Percentiles rank a stretch among this genome's conserved stretches.
Conservation (phyloP, 1,139 yeast genomes). For the Suhomyces wounanorum region DNA sequence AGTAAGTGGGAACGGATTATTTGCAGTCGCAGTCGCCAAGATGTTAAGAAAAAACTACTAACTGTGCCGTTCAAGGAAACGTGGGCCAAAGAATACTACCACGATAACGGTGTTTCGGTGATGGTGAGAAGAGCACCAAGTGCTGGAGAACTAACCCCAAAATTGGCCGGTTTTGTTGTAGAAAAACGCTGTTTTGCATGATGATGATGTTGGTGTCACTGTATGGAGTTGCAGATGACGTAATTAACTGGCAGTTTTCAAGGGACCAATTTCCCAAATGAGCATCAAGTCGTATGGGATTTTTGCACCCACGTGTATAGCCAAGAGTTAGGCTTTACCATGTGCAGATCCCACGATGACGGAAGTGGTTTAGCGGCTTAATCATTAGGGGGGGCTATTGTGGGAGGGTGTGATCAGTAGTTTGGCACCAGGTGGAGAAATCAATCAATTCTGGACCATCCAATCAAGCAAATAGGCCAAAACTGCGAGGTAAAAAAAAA, state of each 20-base stretch:
- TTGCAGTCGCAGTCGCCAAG: constrained; percentile 9
- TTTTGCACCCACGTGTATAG: constrained; percentile 7
- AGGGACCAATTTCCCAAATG: not conserved
- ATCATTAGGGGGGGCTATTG: not conserved
- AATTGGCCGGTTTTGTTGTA: too few species aligned
- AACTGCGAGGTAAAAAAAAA: too few species aligned
- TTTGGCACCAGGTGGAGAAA: too few species aligned
- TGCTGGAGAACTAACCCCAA: too few species aligned
- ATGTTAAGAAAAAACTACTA: constrained; percentile 4
- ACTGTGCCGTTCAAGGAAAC: constrained; percentile 4
- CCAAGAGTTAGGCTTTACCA: not conserved
- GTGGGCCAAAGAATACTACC: not conserved
- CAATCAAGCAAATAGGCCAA: too few species aligned
- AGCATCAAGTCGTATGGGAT: not conserved
- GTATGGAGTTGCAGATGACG: not conserved
- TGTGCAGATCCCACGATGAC: not conserved
- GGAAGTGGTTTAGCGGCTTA: not conserved
- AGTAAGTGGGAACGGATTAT: not conserved
- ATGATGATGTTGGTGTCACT: too few species aligned
- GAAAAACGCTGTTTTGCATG: too few species aligned
- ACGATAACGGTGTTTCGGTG: not conserved
- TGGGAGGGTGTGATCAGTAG: not conserved
- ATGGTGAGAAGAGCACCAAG: not conserved
- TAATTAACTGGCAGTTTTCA: not conserved
- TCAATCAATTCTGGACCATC: too few species aligned